Base-by-base conservation (phyloP, 306 rosid genomes). In the Biancaea sappan region DNA sequence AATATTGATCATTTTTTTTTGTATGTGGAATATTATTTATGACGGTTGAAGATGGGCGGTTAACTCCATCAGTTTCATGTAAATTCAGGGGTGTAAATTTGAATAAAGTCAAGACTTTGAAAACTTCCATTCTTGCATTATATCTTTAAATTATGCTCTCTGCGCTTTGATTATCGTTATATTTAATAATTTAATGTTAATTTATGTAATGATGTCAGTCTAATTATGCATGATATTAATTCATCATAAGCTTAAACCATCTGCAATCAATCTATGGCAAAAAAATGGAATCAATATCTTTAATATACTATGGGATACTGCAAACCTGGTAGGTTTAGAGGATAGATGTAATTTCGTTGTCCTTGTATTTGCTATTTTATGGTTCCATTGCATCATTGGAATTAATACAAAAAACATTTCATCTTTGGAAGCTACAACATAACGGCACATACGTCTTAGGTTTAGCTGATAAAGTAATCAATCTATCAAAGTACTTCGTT, bases 51-150 rank as follows among this genome's bases (percentile, higher is more conserved):
- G 52, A 43, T 34, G 72, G 83, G 8, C 32, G 54, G 54, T 73
- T 79, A 64, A 10, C 2, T 67, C 62, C 7, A 25, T 9, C 19
- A 43, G 18, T 76, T 29, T 61, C 72, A 16, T 74, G 72, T 79
- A 47, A 50, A 71, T 66, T 75, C 69, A 13, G 50, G 32, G 34
- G 21, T 25, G 28, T 7, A 38, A 41, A 44, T 70, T 64, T 72
- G 62, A 83, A 79, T 79, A 66, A 66, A 75, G 31, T 71, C 69
- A 56, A 73, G 47, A n/a, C 26, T 79, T 66, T 15, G 16, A 64
- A 19, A 22, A 28, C 21, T 57, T 14, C 21, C 29, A 3, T 57
- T 47, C 57, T 29, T 29, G 61, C 53, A 2, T 73, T 18, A 3
- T 22, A 28, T 43, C n/a, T n/a, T n/a, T n/a, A n/a, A n/a, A n/a